Evolutionary conservation across 768 basidiomycete species (phyloP), one percentile per base, ranked within the genome.

Genomic region (Exidia glandulosa): DNA sequence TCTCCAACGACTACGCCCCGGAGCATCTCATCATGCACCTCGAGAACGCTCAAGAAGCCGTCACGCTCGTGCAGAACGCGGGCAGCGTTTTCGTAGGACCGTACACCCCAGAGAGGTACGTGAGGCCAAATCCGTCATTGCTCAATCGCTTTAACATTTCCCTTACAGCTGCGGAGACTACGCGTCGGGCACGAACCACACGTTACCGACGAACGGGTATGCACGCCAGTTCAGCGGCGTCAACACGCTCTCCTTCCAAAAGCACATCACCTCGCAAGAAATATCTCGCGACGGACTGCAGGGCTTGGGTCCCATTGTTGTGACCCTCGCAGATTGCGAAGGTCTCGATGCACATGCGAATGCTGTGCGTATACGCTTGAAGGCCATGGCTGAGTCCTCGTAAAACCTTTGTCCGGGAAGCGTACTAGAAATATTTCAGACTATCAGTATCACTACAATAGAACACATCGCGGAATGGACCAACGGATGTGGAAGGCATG

Each of bases 161-260:
- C 45, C 60, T 36, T 54, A 36, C 65, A 97, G 95, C 65, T 97
- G 93, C 71, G 96, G 96, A 32, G 96, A 99, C 72, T 99, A 98
- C 66, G 95, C 95, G 5, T 98, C 95, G 0, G 96, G 96, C 23
- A 98, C 96, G 7, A 99, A 99, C 72, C 96, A 99, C 76, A 98
- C 95, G 0, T 78, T 99, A 27, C 95, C 95, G 36, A 96, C 91
- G 10, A 93, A 92, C 63, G 94, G 95, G 27, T 99, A 94, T 71
- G 96, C 96, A 27, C 85, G 92, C 56, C 96, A 98, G 70, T 99
- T 94, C 77, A 96, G 94, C 65, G 96, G 96, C 3, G 96, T 99
- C 65, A 97, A 95, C 75, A 97, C 95, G 1, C 77, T 82, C 9
- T 94, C 93, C 1, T 99, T 98, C 87, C 94, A 97, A 70, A 99